Conservation (phyloP, 345 rosid genomes). For the Populus davidiana region DNA sequence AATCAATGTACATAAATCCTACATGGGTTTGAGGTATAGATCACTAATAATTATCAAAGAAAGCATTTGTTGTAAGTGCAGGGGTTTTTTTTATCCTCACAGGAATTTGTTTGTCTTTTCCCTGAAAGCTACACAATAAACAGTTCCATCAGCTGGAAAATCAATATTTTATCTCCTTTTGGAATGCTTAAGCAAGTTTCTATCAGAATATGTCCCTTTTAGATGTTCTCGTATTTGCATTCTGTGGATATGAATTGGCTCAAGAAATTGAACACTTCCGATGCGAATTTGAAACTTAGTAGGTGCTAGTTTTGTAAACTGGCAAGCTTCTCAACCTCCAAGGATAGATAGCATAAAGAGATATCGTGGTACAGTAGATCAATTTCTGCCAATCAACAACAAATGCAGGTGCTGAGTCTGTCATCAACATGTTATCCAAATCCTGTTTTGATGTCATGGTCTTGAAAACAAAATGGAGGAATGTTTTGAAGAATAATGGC, state of each 20-base stretch:
- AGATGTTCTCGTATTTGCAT: neutral
- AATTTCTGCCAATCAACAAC: no score
- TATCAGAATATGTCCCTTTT: neutral
- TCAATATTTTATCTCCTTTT: neutral
- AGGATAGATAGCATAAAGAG: neutral
- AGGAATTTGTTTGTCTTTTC: neutral
- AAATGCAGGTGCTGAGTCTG: no score
- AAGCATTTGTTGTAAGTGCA: slow-evolving; percentile 2
- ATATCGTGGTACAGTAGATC: no score
- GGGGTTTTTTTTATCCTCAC: neutral
- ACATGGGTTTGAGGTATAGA: slow-evolving; percentile 23
- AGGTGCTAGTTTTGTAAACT: neutral
- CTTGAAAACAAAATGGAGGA: no score
- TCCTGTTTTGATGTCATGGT: no score
- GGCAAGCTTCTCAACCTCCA: neutral
- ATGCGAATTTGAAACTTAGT: no score
- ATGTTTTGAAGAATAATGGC: no score
- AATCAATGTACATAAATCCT: slow-evolving; percentile 19
- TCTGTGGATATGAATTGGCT: neutral
- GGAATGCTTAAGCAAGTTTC: neutral
- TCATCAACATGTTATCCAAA: no score
- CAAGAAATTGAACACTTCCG: neutral
- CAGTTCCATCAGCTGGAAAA: neutral
- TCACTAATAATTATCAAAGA: neutral
- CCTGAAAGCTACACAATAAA: slow-evolving; percentile 2